phyloP scores from a whole-genome alignment of 306 rosid genomes.

The Carpinus fangiana region DNA sequence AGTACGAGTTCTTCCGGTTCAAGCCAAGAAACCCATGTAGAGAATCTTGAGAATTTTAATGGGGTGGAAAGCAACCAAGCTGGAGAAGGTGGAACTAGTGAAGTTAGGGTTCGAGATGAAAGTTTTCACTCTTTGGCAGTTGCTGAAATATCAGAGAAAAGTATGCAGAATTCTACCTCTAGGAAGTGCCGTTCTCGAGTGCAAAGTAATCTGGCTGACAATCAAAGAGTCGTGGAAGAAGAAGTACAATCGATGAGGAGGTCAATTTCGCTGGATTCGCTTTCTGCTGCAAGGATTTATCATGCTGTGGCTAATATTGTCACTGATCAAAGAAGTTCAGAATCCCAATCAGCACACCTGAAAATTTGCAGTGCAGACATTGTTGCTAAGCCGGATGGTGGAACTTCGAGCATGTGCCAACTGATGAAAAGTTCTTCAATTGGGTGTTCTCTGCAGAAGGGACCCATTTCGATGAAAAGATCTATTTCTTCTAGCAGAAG shows the following conservation, averaged over 20 bases:
- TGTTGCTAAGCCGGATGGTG: slow-evolving; percentile 33
- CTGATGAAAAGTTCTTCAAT: slow-evolving; percentile 38
- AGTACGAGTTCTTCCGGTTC: slow-evolving; percentile 18
- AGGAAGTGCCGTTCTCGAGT: slow-evolving; percentile 24
- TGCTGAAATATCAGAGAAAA: slow-evolving; percentile 23
- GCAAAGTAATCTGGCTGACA: slow-evolving; percentile 24
- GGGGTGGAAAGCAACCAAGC: slow-evolving; percentile 5
- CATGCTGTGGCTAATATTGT: slow-evolving; percentile 25
- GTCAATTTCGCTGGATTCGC: slow-evolving; percentile 44
- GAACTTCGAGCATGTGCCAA: slow-evolving; percentile 29
- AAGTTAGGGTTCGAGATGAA: slow-evolving; percentile 20
- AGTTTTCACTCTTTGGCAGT: neutral
- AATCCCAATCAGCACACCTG: slow-evolving; percentile 11
- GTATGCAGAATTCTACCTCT: slow-evolving; percentile 19
- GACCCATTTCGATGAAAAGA: slow-evolving; percentile 42
- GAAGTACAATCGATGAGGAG: slow-evolving; percentile 42
- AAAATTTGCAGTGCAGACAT: slow-evolving; percentile 9
- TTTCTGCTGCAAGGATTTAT: slow-evolving; percentile 31
- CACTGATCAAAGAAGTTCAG: slow-evolving; percentile 33
- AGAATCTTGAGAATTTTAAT: slow-evolving; percentile 24
- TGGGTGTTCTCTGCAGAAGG: slow-evolving; percentile 47
- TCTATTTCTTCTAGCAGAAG: slow-evolving; percentile 41
- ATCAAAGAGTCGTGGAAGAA: slow-evolving; percentile 20
- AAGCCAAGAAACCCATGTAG: slow-evolving; percentile 24
- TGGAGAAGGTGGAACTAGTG: slow-evolving; percentile 35